Evolutionary conservation across 129 eudicot species (phyloP), one percentile per base, ranked within the genome.

Genomic region (Lactuca saligna): DNA sequence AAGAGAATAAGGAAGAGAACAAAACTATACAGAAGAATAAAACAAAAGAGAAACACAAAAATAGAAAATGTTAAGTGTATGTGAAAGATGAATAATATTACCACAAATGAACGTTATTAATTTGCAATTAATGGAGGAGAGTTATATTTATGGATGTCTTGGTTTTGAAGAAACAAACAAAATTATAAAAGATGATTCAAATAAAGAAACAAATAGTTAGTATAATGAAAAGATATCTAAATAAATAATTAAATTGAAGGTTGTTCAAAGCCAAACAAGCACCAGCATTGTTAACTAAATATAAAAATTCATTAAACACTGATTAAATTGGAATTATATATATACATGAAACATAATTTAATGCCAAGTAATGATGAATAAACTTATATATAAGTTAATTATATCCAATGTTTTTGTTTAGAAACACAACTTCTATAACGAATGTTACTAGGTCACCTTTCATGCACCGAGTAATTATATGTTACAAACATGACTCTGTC

Each of bases 281-380:
- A 68, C 38, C 25, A 54, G 29, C 13, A 37, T 6, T 37, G 17
- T 53, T 67, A 15, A 9, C 17, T 50, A 53, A 38, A 54, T 68
- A 54, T 35, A 68, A 17, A 17, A 68, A 67, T 54, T n/a, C 49
- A 34, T 34, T 34, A 20, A 34, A 53, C 35, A 67, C 11, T 34
- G 15, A 33, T 51, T 17, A 33, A 35, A 35, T 35, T 53, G 48
- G 51, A 67, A 67, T 53, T 35, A 25, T 25, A 25, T 25, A 25
- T 25, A 25, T 25, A 2, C 29, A 34, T 67, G 33, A 66, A 17
- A 34, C 72, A 67, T 34, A 16, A 67, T 32, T 67, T 51, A 35
- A 33, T 51, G 33, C 38, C 72, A 53, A 33, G 50, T 53, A 51
- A 67, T 67, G 72, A 67, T 67, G 72, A 67, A 16, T 46, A 25